Evolutionary conservation across 2,329 filamentous ascomycete genomes (phyloP), one percentile per base, ranked within the genome.

Genomic region (Ceratocystis eucalypticola): DNA sequence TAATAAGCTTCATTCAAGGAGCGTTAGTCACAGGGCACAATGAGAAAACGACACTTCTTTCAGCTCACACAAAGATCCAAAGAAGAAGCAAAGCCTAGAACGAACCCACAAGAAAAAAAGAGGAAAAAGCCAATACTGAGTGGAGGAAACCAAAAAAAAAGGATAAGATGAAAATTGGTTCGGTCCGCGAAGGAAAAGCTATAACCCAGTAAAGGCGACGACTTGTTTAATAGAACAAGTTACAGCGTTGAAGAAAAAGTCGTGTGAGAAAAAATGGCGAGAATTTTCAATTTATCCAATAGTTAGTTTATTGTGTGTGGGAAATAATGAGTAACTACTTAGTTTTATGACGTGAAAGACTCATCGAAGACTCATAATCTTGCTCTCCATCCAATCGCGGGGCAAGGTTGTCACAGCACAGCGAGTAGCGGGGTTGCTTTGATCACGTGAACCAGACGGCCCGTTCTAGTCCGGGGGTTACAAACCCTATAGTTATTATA

Each of bases 101-200:
- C 8, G 15, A 25, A 53, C 20, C 48, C 22, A 53, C 48, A 53
- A n/a, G 48, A 10, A 22, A 25, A 28, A 41, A 46, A 62, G 17
- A 37, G 17, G 37, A 3, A 30, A 45, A 62, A 10, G 37, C 28
- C 61, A 15, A 41, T 15, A 41, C 17, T 1, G 17, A 44, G 37
- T 61, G n/a, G 30, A 61, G 28, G 50, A 57, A 48, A 50, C 62
- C 37, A 41, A 41, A 15, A 37, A 37, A 41, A 41, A 46, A 57
- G 44, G 48, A 65, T n/a, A 64, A 64, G 22, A 65, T 28, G 45
- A 59, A 65, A 57, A 15, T 15, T 12, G 20, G 55, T 57, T 37
- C 8, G 6, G 48, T 28, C 22, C 22, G 22, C 48, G 4, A 15
- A 53, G 48, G 48, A 28, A 65, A 53, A 59, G 48, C 37, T 41